phyloP scores from a whole-genome alignment of 208 protist species.

The Lotmaria passim region DNA sequence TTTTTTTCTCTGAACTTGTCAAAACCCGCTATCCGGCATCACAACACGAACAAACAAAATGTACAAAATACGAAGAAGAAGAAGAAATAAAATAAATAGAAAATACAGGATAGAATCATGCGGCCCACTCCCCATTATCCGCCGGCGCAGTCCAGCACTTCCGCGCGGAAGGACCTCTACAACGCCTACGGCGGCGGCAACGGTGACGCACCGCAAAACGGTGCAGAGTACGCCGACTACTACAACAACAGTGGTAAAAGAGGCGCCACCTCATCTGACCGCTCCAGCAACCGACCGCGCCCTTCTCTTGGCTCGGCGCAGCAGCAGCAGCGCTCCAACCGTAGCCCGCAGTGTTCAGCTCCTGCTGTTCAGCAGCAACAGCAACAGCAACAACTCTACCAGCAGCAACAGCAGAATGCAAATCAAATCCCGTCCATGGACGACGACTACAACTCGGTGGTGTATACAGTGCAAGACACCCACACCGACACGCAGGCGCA shows the following conservation, averaged over 20 bases:
- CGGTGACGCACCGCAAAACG: background rate
- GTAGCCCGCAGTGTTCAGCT: background rate
- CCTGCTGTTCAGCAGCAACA: slow-evolving; percentile 1
- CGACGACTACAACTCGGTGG: slow-evolving; percentile 18
- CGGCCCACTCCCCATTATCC: slow-evolving; percentile 12
- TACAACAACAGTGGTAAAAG: background rate
- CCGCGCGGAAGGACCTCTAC: slow-evolving; percentile 2
- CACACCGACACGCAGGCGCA: slow-evolving; percentile 47
- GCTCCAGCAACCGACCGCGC: background rate
- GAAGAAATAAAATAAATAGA: background rate
- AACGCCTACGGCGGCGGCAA: background rate
- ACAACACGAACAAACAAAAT: no score
- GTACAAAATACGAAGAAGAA: no score
- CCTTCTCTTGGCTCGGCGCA: background rate
- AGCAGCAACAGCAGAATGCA: background rate
- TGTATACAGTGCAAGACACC: slow-evolving; percentile 57
- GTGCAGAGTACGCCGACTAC: background rate
- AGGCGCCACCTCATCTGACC: background rate
- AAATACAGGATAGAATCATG: slow-evolving; percentile 12
- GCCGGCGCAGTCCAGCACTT: slow-evolving; percentile 3
- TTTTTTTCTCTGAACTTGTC: no score
- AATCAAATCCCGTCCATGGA: background rate
- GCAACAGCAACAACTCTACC: background rate
- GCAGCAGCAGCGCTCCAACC: background rate
- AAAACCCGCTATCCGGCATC: no score